Percentiles rank a stretch among this genome's conserved stretches.
Evolutionary conservation across 2,329 filamentous ascomycete species (phyloP).

Genomic region (Coniochaeta pulveracea): DNA sequence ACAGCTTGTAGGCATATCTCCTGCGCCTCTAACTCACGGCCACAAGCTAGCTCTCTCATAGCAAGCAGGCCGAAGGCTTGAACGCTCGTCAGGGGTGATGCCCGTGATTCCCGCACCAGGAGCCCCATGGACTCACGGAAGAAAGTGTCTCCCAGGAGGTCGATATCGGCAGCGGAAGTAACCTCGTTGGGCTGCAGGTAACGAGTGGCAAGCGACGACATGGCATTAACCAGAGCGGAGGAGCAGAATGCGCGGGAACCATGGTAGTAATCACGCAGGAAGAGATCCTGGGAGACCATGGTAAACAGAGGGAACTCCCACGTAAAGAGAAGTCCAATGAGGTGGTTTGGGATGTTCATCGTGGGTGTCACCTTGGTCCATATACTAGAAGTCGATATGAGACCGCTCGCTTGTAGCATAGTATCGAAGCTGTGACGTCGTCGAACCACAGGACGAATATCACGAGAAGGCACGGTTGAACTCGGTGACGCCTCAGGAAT

Average conservation of each 20-base stretch:
- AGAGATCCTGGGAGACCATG: constrained; percentile 34
- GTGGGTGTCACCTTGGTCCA: not conserved
- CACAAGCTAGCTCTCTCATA: constrained; percentile 1
- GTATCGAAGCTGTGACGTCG: not conserved
- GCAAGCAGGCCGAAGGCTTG: constrained; percentile 1
- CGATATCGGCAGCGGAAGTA: not conserved
- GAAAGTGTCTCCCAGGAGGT: constrained; percentile 1
- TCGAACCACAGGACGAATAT: too few species aligned
- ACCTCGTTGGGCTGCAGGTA: not conserved
- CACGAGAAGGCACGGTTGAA: not conserved
- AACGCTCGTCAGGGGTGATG: not conserved
- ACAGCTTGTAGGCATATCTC: constrained; percentile 1
- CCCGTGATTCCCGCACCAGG: not conserved
- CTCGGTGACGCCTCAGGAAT: too few species aligned
- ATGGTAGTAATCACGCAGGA: constrained; percentile 30
- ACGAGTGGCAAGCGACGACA: constrained; percentile 17
- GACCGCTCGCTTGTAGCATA: too few species aligned
- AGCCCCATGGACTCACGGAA: constrained; percentile 1
- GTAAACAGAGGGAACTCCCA: constrained; percentile 39
- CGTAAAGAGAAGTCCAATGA: constrained; percentile 27
- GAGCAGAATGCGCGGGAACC: constrained; percentile 34
- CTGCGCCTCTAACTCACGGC: constrained; percentile 2
- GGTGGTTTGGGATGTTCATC: not conserved
- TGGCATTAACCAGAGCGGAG: constrained; percentile 26
- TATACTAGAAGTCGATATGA: not conserved